These are phyloP conservation scores for Metarhizium sp. DNA, from an alignment of 2,329 filamentous ascomycete species.

Conservation along the genomic window DNA sequence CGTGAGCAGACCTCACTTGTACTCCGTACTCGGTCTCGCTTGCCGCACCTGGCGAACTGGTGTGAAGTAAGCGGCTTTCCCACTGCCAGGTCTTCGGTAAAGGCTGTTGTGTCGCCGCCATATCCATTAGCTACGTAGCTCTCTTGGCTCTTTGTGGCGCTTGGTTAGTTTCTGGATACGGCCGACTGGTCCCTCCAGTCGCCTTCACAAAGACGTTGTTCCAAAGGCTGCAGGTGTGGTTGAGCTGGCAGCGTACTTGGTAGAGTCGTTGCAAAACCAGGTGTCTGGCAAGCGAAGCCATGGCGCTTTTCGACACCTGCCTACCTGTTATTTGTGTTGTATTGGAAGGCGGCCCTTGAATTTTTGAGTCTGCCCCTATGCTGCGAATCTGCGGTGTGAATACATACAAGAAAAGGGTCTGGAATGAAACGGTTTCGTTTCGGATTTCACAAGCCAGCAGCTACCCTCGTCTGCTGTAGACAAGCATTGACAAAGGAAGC, in stretches of 20 bases:
- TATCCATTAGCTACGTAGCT: not conserved
- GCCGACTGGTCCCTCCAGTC: not conserved
- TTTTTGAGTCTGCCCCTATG: not conserved
- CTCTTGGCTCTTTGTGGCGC: not conserved
- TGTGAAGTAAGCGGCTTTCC: constrained; percentile 1
- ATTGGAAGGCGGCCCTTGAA: too few species aligned
- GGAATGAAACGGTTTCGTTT: too few species aligned
- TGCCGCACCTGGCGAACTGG: not conserved
- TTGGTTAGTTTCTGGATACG: not conserved
- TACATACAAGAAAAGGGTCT: too few species aligned
- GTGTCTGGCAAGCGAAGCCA: not conserved
- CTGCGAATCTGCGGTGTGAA: too few species aligned
- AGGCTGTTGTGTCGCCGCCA: not conserved
- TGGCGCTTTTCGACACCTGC: not conserved
- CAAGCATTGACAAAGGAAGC: too few species aligned
- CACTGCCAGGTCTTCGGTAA: not conserved
- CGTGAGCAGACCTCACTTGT: too few species aligned
- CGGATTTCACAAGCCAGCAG: too few species aligned
- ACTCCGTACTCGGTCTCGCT: not conserved
- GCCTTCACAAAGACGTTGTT: not conserved
- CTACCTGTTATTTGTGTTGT: not conserved
- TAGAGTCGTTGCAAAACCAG: not conserved
- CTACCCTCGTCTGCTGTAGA: too few species aligned
- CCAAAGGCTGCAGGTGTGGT: not conserved
- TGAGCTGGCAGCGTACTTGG: too few species aligned